Conservation (phyloP, 352 stramenopile genomes). For the Phytophthora melonis region DNA sequence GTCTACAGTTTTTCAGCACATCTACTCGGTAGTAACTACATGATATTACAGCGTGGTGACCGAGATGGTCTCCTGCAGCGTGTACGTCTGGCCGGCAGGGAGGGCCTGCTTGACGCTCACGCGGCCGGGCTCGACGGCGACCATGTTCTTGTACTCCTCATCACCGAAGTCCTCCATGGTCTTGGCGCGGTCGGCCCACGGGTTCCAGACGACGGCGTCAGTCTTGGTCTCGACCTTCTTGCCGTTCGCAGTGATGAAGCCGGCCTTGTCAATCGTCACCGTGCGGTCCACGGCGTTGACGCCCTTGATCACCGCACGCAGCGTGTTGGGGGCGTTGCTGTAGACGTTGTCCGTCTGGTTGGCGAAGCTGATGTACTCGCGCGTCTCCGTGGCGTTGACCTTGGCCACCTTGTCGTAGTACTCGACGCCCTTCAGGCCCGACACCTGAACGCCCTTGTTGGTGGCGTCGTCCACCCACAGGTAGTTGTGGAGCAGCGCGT, state of each 20-base stretch:
- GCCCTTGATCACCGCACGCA: slow-evolving; percentile 63
- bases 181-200: slow-evolving; percentile 91
- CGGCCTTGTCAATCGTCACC: slow-evolving; percentile 71
- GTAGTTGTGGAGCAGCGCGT: slow-evolving; percentile 96
- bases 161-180: slow-evolving; percentile 94
- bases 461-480: slow-evolving; percentile 84
- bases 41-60: slow-evolving; percentile 20
- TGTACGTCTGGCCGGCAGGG: slow-evolving; percentile 57
- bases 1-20: too few relatives aligned
- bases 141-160: slow-evolving; percentile 95
- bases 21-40: too few relatives aligned
- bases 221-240: slow-evolving; percentile 43
- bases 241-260: slow-evolving; percentile 45
- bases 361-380: slow-evolving; percentile 66
- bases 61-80: slow-evolving; percentile 37
- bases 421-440: slow-evolving; percentile 84
- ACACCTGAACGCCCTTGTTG: slow-evolving; percentile 63
- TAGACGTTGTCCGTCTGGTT: slow-evolving; percentile 91
- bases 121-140: slow-evolving; percentile 95
- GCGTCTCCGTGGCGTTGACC: slow-evolving; percentile 61
- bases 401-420: slow-evolving; percentile 91
- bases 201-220: slow-evolving; percentile 94
- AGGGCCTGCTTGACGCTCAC: slow-evolving; percentile 61
- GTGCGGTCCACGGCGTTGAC: slow-evolving; percentile 50
- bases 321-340: slow-evolving; percentile 59